Percentiles rank a stretch among this genome's conserved stretches.
phyloP scores from a whole-genome alignment of 345 rosid species.

The Populus simonii region DNA sequence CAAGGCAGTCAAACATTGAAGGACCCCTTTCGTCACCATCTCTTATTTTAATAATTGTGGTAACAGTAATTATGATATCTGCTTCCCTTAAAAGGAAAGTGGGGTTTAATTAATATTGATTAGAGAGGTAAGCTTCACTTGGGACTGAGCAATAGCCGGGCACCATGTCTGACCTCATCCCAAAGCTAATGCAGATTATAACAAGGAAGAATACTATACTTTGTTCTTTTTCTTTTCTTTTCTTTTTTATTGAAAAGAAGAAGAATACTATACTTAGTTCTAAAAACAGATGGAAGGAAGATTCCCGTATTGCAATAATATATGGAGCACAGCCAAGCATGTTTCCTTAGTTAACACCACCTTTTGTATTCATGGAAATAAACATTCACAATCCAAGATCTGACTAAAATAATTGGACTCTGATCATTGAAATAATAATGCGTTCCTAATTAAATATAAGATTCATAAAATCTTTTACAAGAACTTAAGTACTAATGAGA shows the following conservation, averaged over 20 bases:
- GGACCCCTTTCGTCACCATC: slow-evolving; percentile 9
- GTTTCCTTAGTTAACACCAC: not conserved
- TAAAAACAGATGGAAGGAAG: not conserved
- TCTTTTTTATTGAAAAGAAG: too few species aligned
- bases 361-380: not conserved
- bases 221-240: too few species aligned
- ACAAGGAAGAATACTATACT: not conserved
- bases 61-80: not conserved
- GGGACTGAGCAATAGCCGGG: not conserved
- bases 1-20: slow-evolving; percentile 20
- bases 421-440: slow-evolving; percentile 23
- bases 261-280: too few species aligned
- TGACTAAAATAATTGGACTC: not conserved
- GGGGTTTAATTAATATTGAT: not conserved
- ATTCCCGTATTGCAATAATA: not conserved
- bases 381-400: slow-evolving; percentile 6
- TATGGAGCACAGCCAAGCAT: not conserved
- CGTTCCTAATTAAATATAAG: slow-evolving; percentile 1
- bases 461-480: slow-evolving; percentile 5
- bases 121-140: not conserved
- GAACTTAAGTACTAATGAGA: slow-evolving; percentile 4
- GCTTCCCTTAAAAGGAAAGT: slow-evolving; percentile 41
- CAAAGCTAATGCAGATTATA: not conserved
- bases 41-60: not conserved
- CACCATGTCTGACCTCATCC: not conserved